Evolutionary conservation across 2,329 filamentous ascomycete species (phyloP).

Genomic region (Ustulina deusta): DNA sequence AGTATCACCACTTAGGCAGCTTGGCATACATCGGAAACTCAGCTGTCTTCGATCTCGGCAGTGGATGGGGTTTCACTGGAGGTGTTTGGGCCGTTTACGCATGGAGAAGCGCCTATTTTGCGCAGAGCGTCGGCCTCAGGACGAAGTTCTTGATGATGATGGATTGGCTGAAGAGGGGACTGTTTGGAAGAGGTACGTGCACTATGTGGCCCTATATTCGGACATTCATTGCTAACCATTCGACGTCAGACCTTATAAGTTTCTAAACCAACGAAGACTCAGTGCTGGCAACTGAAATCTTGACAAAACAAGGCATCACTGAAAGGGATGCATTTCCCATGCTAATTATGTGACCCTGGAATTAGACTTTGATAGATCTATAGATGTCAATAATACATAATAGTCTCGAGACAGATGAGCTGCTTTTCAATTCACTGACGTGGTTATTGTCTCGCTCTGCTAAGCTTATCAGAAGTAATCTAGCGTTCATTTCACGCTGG

Average conservation of each 20-base stretch:
- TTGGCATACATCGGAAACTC: conserved; percentile 97
- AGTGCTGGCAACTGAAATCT: background rate
- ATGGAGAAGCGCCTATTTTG: conserved; percentile 97
- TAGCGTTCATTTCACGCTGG: background rate
- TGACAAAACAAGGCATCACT: background rate
- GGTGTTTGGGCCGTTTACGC: conserved; percentile 94
- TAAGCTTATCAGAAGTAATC: background rate
- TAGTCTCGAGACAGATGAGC: background rate
- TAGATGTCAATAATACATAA: conserved; percentile 6
- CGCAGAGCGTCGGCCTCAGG: conserved; percentile 92
- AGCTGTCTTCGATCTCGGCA: conserved; percentile 89
- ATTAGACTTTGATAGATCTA: conserved; percentile 16
- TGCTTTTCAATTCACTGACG: background rate
- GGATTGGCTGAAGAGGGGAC: conserved; percentile 97
- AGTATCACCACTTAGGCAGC: conserved; percentile 91
- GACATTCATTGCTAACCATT: conserved; percentile 26
- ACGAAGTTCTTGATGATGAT: conserved; percentile 91
- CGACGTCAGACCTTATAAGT: conserved; percentile 47
- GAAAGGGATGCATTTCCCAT: background rate
- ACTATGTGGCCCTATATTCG: background rate
- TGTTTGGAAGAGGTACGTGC: conserved; percentile 91
- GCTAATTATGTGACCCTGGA: background rate
- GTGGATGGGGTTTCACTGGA: conserved; percentile 81
- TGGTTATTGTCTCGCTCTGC: background rate
- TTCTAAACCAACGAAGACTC: conserved; percentile 39